Conservation (phyloP, 2,329 filamentous ascomycete species). For the Colletotrichum destructivum region DNA sequence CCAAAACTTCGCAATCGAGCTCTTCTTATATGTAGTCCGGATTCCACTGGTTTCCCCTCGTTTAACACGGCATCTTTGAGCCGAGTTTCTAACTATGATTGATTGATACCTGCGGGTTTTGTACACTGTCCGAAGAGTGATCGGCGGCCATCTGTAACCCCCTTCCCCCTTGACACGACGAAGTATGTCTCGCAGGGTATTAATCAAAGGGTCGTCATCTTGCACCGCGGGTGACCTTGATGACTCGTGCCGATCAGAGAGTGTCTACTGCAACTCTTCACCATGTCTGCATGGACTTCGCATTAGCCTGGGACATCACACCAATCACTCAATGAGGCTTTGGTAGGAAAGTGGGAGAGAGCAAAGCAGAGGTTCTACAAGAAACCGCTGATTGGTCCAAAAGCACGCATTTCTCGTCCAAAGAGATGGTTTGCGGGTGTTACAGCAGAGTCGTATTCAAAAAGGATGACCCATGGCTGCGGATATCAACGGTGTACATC, state of each 20-base stretch:
- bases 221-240: constrained; percentile 16
- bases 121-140: not conserved
- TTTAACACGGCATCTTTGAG: constrained; percentile 16
- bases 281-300: constrained; percentile 3
- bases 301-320: not conserved
- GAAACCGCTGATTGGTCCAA: not conserved
- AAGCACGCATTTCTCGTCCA: not conserved
- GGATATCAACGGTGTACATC: not conserved
- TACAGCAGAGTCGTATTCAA: constrained; percentile 2
- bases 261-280: not conserved
- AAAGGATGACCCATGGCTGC: constrained; percentile 1
- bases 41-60: not conserved
- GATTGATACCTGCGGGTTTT: not conserved
- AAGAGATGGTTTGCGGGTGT: not conserved
- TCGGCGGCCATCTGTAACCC: not conserved
- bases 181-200: not conserved
- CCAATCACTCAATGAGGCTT: not conserved
- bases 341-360: not conserved
- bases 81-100: not conserved
- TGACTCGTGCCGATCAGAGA: constrained; percentile 17
- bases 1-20: not conserved
- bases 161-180: not conserved
- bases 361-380: not conserved
- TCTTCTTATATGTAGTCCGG: constrained; percentile 11
- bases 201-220: not conserved